Evolutionary conservation across 371 early-diverging fungal species (phyloP), one percentile per base, ranked within the genome.

Genomic region (Haplosporangium sp.): DNA sequence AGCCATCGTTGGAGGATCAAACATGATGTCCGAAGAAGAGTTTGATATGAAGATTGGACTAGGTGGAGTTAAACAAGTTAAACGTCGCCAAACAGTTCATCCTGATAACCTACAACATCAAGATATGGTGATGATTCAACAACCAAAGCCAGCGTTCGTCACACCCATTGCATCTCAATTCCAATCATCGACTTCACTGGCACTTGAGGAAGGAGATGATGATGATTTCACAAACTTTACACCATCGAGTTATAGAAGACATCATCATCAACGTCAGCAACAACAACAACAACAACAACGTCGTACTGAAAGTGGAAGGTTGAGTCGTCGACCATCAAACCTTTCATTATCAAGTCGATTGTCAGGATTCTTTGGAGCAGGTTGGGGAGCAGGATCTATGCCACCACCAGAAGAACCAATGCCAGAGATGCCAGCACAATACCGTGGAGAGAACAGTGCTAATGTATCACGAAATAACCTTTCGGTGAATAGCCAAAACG

Each of bases 11-110:
- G 63, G 67, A 39, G 79, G 79, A 27, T 66, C 79, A 6, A 78
- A 78, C 58, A 71, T 78, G 71, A 78, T 78, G 79, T 78, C 79
- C 10, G 79, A 78, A 27, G 79, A 78, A 38, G 79, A 78, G 47
- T 78, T 78, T 67, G 79, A 78, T 40, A 58, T 65, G 61, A 78
- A 78, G 74, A 73, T 78, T 55, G 72, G 76, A 11, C n/a, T 73
- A n/a, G 79, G 79, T 11, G 69, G 69, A 45, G 63, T 65, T 64
- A 66, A 70, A 50, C 66, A 62, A 1, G 65, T 73, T 57, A 66
- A 69, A n/a, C 60, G 77, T 42, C 72, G 77, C 6, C 77, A 77
- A 56, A 77, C 77, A 0, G 72, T 77, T 11, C 72, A 72, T 42
- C 77, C 77, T 0, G 71, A 73, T 2, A 70, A 63, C 39, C 39